Percentiles rank a stretch among this genome's conserved stretches.
Evolutionary conservation across 2,329 filamentous ascomycete species (phyloP).

Genomic region (Paracorniculantispora psalliotae): DNA sequence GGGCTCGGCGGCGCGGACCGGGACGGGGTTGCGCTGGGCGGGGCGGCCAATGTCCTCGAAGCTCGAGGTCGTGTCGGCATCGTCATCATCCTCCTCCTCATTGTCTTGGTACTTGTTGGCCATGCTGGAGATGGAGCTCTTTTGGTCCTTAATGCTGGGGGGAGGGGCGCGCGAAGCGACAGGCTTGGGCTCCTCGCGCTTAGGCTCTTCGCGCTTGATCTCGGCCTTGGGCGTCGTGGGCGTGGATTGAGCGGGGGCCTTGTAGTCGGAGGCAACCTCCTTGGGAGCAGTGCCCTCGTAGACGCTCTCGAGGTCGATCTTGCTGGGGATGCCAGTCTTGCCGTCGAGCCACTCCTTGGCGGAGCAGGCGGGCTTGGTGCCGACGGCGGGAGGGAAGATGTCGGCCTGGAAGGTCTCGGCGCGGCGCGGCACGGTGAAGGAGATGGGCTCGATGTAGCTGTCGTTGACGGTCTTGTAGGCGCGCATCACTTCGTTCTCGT

Average conservation of each 20-base stretch:
- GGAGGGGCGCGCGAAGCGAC: constrained; percentile 46
- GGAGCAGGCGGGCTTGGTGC: constrained; percentile 74
- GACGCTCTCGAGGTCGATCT: constrained; percentile 88
- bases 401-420: constrained; percentile 96
- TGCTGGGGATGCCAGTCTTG: constrained; percentile 77
- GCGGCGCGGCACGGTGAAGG: constrained; percentile 91
- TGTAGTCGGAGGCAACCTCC: constrained; percentile 68
- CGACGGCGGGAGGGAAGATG: constrained; percentile 84
- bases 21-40: constrained; percentile 51
- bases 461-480: constrained; percentile 98
- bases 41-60: constrained; percentile 85
- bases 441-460: constrained; percentile 89
- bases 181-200: constrained; percentile 53
- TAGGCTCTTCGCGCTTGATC: constrained; percentile 36
- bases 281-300: constrained; percentile 80
- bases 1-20: constrained; percentile 29
- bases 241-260: constrained; percentile 45
- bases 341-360: constrained; percentile 81
- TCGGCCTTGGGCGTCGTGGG: constrained; percentile 40
- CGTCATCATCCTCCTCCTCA: constrained; percentile 56
- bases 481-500: constrained; percentile 94
- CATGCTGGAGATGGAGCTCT: constrained; percentile 78
- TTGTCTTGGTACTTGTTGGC: constrained; percentile 81
- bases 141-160: constrained; percentile 76
- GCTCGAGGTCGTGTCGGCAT: constrained; percentile 62